A percentile compares a stretch with the other conserved stretches of the same genome.
phyloP scores from a whole-genome alignment of 2,329 filamentous ascomycete species.

The Fusarium pseudoanthophilum region DNA sequence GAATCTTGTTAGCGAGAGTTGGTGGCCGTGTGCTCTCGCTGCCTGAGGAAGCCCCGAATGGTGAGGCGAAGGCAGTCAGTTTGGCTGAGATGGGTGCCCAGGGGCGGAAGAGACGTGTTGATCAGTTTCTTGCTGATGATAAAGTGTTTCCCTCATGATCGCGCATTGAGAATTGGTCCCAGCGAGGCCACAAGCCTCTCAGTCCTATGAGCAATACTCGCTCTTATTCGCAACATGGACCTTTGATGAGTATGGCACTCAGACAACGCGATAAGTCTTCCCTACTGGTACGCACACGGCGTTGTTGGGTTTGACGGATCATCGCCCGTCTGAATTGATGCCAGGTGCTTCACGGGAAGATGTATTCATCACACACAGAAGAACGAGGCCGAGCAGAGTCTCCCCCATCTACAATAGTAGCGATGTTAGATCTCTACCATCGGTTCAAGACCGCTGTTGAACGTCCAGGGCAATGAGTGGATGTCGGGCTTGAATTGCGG shows the following conservation, averaged over 20 bases:
- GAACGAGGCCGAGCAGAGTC: not conserved
- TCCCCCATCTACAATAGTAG: too few relatives aligned
- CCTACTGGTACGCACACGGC: too few relatives aligned
- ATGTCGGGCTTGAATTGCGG: not conserved
- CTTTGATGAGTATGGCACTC: too few relatives aligned
- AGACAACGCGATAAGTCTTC: too few relatives aligned
- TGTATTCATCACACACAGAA: not conserved
- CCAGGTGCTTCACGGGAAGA: not conserved
- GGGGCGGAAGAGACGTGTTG: slow-evolving; percentile 42
- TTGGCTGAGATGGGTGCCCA: slow-evolving; percentile 21
- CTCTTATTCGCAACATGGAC: too few relatives aligned
- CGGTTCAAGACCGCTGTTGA: too few relatives aligned
- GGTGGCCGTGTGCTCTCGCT: slow-evolving; percentile 59
- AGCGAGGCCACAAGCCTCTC: too few relatives aligned
- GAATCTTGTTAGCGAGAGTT: slow-evolving; percentile 70
- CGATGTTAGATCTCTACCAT: too few relatives aligned
- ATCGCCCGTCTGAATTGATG: not conserved
- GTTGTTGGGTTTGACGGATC: not conserved
- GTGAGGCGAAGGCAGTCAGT: slow-evolving; percentile 1
- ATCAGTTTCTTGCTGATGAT: slow-evolving; percentile 41
- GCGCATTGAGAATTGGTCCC: too few relatives aligned
- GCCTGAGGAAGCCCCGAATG: slow-evolving; percentile 18
- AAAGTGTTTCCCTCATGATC: slow-evolving; percentile 41
- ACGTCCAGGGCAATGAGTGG: not conserved
- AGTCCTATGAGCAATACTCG: too few relatives aligned